A percentile compares a stretch with the other conserved stretches of the same genome.
Evolutionary conservation across 768 basidiomycete species (phyloP).

Genomic region (Calvatia gigantea): DNA sequence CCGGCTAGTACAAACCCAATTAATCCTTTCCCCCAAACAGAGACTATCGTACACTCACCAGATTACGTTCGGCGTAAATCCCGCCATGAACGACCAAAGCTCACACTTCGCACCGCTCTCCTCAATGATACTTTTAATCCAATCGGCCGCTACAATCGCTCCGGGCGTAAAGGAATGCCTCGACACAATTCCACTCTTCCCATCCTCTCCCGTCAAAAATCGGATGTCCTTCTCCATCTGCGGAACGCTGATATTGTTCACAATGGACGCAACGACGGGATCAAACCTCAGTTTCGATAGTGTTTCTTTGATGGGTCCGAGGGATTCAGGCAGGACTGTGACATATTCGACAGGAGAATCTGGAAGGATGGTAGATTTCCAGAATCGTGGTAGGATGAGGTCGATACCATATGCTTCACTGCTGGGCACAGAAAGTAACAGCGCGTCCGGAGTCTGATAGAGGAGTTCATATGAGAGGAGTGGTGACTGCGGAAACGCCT

Average conservation of each 20-base stretch:
- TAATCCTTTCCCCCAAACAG: not conserved
- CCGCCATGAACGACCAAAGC: constrained; percentile 59
- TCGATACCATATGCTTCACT: constrained; percentile 47
- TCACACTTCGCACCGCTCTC: constrained; percentile 71
- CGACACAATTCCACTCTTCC: constrained; percentile 64
- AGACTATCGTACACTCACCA: constrained; percentile 49
- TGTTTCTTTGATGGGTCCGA: constrained; percentile 53
- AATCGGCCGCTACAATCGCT: constrained; percentile 59
- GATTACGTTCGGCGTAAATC: constrained; percentile 85
- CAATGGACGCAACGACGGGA: constrained; percentile 61
- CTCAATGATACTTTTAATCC: constrained; percentile 76
- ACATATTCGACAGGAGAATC: constrained; percentile 39
- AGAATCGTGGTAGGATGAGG: constrained; percentile 63
- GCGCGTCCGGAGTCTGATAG: constrained; percentile 38
- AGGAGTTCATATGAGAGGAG: constrained; percentile 29
- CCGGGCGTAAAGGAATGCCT: constrained; percentile 82
- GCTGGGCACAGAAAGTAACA: constrained; percentile 46
- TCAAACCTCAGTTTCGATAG: constrained; percentile 63
- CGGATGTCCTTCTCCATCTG: constrained; percentile 70
- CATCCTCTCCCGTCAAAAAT: constrained; percentile 84
- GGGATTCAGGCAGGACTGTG: constrained; percentile 54
- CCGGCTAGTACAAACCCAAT: constrained; percentile 34
- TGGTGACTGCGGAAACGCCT: constrained; percentile 7
- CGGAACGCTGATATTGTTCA: constrained; percentile 63
- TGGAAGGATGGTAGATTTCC: constrained; percentile 68